A percentile compares a stretch with the other conserved stretches of the same genome.
phyloP scores from a whole-genome alignment of 2,329 filamentous ascomycete species.

The Colletotrichum sansevieriae region DNA sequence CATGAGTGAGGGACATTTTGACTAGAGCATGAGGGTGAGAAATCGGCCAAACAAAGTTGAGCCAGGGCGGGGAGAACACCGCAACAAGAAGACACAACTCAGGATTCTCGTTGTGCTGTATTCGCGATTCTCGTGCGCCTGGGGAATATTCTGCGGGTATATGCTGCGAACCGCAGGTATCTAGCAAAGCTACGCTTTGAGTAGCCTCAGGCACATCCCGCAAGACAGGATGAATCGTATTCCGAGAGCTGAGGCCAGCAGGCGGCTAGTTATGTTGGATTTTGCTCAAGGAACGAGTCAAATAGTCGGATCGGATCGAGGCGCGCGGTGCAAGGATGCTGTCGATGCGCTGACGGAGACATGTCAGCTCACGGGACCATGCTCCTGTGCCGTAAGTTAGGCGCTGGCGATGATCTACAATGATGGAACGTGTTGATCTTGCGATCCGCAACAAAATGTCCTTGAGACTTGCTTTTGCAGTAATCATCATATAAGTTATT shows the following conservation, averaged over 20 bases:
- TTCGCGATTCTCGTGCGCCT: too few relatives aligned
- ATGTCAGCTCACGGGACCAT: background rate
- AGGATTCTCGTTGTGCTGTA: too few relatives aligned
- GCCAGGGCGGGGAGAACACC: too few relatives aligned
- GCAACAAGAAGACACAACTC: too few relatives aligned
- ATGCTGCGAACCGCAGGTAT: too few relatives aligned
- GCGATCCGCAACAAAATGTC: too few relatives aligned
- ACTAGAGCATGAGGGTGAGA: background rate
- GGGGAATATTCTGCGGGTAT: too few relatives aligned
- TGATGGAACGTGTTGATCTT: background rate
- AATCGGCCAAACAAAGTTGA: too few relatives aligned
- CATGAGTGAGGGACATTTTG: background rate
- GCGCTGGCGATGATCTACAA: background rate
- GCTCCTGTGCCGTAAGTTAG: background rate
- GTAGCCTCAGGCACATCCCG: background rate
- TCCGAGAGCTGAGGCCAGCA: background rate
- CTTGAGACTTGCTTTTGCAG: too few relatives aligned
- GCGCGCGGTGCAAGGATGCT: slow-evolving; percentile 15
- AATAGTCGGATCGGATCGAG: background rate
- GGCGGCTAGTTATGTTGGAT: background rate
- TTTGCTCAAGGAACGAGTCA: background rate
- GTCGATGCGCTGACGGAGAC: background rate
- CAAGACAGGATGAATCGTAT: background rate
- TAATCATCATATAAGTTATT: too few relatives aligned
- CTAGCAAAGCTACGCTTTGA: background rate